These are phyloP conservation scores for Cicer pinnatifidum DNA, from an alignment of 306 rosid genomes.

Conservation along the genomic window DNA sequence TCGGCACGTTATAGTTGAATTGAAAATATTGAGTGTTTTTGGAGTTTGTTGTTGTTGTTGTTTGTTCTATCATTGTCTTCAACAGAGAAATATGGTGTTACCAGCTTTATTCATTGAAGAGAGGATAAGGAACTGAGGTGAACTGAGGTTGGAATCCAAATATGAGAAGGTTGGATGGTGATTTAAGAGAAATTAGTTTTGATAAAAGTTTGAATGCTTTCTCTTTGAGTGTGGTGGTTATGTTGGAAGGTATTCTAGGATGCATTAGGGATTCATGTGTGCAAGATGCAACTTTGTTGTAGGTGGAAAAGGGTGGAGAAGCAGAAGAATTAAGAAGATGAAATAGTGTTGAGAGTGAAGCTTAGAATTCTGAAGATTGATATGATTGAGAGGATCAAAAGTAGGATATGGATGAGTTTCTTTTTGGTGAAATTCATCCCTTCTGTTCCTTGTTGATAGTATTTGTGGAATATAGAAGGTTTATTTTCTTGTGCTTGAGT, in stretches of 20 bases:
- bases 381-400: constrained; percentile 66
- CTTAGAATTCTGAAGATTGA: constrained; percentile 69
- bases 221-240: constrained; percentile 46
- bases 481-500: constrained; percentile 44
- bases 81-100: constrained; percentile 71
- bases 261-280: constrained; percentile 32
- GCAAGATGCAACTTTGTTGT: constrained; percentile 26
- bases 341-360: constrained; percentile 57
- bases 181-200: constrained; percentile 62
- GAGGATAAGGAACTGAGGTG: no score
- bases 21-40: constrained; percentile 56
- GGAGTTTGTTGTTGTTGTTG: constrained; percentile 26
- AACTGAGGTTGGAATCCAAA: constrained; percentile 76
- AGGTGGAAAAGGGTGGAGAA: constrained; percentile 34
- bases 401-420: constrained; percentile 68
- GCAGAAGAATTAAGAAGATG: constrained; percentile 54
- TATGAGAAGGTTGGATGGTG: constrained; percentile 87
- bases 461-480: no score
- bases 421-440: constrained; percentile 64
- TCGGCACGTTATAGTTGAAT: constrained; percentile 59
- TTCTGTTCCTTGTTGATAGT: constrained; percentile 39
- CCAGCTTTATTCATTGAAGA: constrained; percentile 74
- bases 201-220: constrained; percentile 71
- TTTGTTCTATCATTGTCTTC: constrained; percentile 56
- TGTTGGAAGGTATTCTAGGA: constrained; percentile 3